Percentiles rank a stretch among this genome's conserved stretches.
Conservation (phyloP, 2,329 filamentous ascomycete genomes). For the Aureobasidium sp. region DNA sequence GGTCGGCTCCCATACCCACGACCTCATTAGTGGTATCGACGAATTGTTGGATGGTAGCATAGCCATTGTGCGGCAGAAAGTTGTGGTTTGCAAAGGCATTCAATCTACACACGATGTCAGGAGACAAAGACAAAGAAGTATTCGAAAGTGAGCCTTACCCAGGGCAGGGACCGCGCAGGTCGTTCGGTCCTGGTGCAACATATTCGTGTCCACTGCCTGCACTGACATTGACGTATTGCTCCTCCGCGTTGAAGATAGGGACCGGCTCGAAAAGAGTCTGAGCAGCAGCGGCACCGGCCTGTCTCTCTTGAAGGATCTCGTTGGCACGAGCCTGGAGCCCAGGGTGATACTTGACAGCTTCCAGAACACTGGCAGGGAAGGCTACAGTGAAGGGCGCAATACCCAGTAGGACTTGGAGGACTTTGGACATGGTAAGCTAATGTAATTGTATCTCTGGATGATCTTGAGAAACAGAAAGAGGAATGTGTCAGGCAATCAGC, state of each 20-base stretch:
- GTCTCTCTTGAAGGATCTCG: constrained; percentile 9
- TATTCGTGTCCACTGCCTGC: constrained; percentile 23
- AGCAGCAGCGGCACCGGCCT: background rate
- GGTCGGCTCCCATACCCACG: constrained; percentile 30
- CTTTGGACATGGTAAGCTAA: background rate
- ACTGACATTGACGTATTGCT: constrained; percentile 25
- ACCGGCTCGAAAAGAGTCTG: background rate
- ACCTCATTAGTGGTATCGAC: constrained; percentile 25
- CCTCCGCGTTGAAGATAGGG: constrained; percentile 24
- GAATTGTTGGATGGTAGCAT: constrained; percentile 30
- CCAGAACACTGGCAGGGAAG: background rate
- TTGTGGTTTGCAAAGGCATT: constrained; percentile 31
- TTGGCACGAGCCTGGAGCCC: background rate
- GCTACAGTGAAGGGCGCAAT: background rate
- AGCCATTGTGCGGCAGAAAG: constrained; percentile 29
- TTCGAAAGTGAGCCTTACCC: constrained; percentile 17
- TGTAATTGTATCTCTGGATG: background rate
- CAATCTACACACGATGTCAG: background rate
- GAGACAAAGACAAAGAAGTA: background rate
- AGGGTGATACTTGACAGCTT: background rate
- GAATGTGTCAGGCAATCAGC: background rate
- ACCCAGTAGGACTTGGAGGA: background rate
- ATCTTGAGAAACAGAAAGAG: background rate
- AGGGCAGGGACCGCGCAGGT: constrained; percentile 28
- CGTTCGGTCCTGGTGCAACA: constrained; percentile 24